Percentiles rank a stretch among this genome's conserved stretches.
phyloP scores from a whole-genome alignment of 495 filamentous ascomycete species.

The Cercophora samala region DNA sequence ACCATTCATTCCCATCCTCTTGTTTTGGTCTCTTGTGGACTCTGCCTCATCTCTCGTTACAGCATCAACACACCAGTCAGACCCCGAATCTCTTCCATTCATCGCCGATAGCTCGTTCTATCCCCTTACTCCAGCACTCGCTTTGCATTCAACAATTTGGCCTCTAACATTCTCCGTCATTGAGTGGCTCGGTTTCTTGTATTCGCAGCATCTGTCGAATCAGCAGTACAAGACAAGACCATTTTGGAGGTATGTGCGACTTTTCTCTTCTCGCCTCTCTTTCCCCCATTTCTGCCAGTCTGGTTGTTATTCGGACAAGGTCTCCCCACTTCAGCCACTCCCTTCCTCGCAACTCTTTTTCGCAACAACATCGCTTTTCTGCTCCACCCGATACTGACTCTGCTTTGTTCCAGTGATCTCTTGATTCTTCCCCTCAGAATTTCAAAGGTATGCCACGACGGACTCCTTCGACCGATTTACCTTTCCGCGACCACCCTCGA shows the following conservation, averaged over 20 bases:
- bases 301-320: too few relatives aligned
- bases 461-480: neutral
- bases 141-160: slow-evolving; percentile 50
- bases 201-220: slow-evolving; percentile 20
- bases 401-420: neutral
- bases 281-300: too few relatives aligned
- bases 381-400: neutral
- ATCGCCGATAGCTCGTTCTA: slow-evolving; percentile 55
- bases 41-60: slow-evolving; percentile 47
- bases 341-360: neutral
- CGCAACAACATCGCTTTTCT: slow-evolving; percentile 6
- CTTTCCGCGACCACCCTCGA: neutral
- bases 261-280: neutral
- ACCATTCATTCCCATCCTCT: neutral
- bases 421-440: neutral
- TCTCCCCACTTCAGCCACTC: neutral
- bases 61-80: slow-evolving; percentile 46
- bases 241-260: slow-evolving; percentile 33
- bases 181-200: slow-evolving; percentile 28
- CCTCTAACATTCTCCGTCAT: slow-evolving; percentile 39
- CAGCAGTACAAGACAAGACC: slow-evolving; percentile 8
- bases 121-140: slow-evolving; percentile 44
- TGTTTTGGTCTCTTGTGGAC: slow-evolving; percentile 40
- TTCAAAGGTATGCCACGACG: slow-evolving; percentile 2
- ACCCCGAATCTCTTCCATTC: slow-evolving; percentile 46